Evolutionary conservation across 202 grass and related monocot genomes (phyloP), one percentile per base, ranked within the genome.

Genomic region (Carex sylvatica): DNA sequence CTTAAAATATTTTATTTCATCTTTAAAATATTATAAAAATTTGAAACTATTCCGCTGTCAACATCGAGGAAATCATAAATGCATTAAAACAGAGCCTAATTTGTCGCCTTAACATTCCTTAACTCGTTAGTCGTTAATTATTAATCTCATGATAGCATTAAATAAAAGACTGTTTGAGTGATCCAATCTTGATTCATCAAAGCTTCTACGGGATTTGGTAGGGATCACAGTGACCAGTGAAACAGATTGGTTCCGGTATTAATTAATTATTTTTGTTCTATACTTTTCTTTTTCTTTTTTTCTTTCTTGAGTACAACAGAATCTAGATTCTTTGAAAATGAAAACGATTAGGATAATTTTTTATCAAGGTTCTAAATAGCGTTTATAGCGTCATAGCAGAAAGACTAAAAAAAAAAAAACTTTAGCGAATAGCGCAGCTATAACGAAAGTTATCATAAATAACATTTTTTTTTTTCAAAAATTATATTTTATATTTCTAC

Each of bases 161-260:
- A 76, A 56, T 55, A 33, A 56, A 56, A 76, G 14, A 76, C 23
- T 76, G 72, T 28, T 76, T 76, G 18, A 56, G 26, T 76, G 72
- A 76, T 76, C 72, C 72, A 56, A 76, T 76, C 49, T 76, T 76
- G 72, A 46, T 70, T 4, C 16, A 33, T 76, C 51, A 33, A 33
- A 56, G 24, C 72, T 61, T 76, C 49, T 19, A 19, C 9, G 2
- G 24, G 72, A 76, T 76, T 56, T 22, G 3, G 51, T 76, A 28
- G 56, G 72, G 72, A 76, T 51, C 51, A 76, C 72, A 56, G 15
- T 26, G 14, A 72, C 19, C 23, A 24, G 35, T 0, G 36, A 40
- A 68, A 16, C 16, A 16, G 65, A 40, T 40, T 42, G 13, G 26
- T 9, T 61, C 5, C n/a, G n/a, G 7, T 14, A 30, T 35, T 46